phyloP scores from a whole-genome alignment of 1,284 basidiomycete species.

The Cryptococcus floricola region DNA sequence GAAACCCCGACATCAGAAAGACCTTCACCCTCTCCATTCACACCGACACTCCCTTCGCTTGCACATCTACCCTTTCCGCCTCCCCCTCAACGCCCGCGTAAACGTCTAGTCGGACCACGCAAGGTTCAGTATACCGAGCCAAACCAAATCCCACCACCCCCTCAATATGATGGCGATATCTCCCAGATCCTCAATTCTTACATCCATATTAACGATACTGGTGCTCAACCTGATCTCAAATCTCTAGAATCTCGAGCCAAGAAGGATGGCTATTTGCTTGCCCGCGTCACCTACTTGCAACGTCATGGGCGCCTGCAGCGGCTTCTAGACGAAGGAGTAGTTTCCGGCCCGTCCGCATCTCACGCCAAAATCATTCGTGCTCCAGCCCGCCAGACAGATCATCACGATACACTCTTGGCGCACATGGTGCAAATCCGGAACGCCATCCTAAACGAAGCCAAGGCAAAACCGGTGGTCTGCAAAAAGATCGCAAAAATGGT shows the following conservation, averaged over 20 bases:
- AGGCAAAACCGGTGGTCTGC: conserved; percentile 43
- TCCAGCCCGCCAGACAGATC: conserved; percentile 39
- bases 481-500: conserved; percentile 65
- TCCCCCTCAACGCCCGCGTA: conserved; percentile 49
- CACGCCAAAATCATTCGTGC: conserved; percentile 4
- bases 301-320: conserved; percentile 45
- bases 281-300: conserved; percentile 54
- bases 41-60: conserved; percentile 38
- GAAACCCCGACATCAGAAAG: neutral
- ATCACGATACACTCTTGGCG: conserved; percentile 46
- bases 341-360: conserved; percentile 10
- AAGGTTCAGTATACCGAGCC: conserved; percentile 59
- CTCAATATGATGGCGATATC: conserved; percentile 58
- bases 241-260: conserved; percentile 53
- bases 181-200: conserved; percentile 61
- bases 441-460: conserved; percentile 46
- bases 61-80: conserved; percentile 35
- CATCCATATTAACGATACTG: conserved; percentile 54
- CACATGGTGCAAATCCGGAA: conserved; percentile 49
- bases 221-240: conserved; percentile 48
- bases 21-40: conserved; percentile 14
- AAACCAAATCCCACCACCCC: conserved; percentile 58
- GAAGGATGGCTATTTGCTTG: conserved; percentile 54
- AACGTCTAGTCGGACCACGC: conserved; percentile 66
- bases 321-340: conserved; percentile 50